Evolutionary conservation across 2,329 filamentous ascomycete genomes (phyloP), one percentile per base, ranked within the genome.

Genomic region (Diplodia mutila): DNA sequence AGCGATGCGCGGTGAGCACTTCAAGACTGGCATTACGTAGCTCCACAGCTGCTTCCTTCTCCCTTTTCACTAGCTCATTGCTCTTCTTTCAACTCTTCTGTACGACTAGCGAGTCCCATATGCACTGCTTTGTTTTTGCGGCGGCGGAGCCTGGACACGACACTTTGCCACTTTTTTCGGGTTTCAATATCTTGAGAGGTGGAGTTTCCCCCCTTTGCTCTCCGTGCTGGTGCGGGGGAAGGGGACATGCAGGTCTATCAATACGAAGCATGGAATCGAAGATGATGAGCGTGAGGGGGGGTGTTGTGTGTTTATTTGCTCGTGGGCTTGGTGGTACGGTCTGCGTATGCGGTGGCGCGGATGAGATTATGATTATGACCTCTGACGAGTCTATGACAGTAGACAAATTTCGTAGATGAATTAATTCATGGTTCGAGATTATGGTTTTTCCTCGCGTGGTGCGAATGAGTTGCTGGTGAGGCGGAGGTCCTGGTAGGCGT

Each of bases 1-100:
- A 63, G 59, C 59, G 59, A 63, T 63, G 42, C 27, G n/a, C 59
- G 42, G 46, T 42, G 12, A 63, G 59, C 46, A 14, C 27, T 51
- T 21, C 18, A 51, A 63, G 59, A 63, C 46, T 51, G 59, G 42
- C 46, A 51, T 18, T 25, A 9, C 23, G 25, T 37, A 63, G 59
- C 59, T 63, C 27, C 59, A 51, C 46, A 63, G 42, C 29, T 63
- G 59, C 59, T 39, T 37, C 9, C 4, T n/a, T 23, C n/a, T n/a
- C 32, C 53, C 34, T 21, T 23, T 37, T 39, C 16, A 32, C 27
- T 18, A 32, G 39, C 9, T 6, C 27, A 32, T 51, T n/a, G 18
- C 49, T 51, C 23, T 34, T 29, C 5, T 16, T 37, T 51, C 46
- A 4, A 34, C 32, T 25, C n/a, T 25, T 37, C n/a, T 52, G 42